These are phyloP conservation scores for Candida gorgasii DNA, from an alignment of 805 yeast species.

Conservation along the genomic window DNA sequence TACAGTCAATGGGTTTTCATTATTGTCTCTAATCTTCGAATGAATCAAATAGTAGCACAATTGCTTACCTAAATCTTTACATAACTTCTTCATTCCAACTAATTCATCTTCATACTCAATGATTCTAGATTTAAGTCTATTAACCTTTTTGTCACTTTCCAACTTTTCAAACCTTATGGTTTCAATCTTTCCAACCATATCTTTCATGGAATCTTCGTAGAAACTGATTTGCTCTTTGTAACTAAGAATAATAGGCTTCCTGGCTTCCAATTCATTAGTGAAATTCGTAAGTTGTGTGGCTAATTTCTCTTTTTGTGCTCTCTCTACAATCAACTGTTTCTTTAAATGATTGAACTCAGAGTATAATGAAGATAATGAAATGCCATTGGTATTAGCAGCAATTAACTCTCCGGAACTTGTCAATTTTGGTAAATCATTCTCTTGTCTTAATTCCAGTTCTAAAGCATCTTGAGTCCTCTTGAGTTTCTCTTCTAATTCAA, in stretches of 20 bases:
- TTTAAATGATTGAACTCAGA: conserved; percentile 64
- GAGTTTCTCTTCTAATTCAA: conserved; percentile 35
- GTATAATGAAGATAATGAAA: conserved; percentile 66
- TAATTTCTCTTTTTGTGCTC: conserved; percentile 66
- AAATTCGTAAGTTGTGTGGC: conserved; percentile 71
- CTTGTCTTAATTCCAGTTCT: conserved; percentile 39
- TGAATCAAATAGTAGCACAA: conserved; percentile 74
- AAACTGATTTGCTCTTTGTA: conserved; percentile 55
- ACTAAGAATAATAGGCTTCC: conserved; percentile 74
- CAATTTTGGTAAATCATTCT: conserved; percentile 42
- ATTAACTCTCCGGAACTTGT: conserved; percentile 59
- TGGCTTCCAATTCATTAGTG: conserved; percentile 72
- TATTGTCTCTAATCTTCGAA: conserved; percentile 54
- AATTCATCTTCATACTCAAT: conserved; percentile 50
- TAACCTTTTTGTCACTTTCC: conserved; percentile 40
- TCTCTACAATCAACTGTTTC: conserved; percentile 67
- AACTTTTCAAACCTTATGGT: conserved; percentile 51
- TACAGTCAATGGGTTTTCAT: conserved; percentile 60
- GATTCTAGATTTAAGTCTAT: conserved; percentile 30
- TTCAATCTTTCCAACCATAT: conserved; percentile 53
- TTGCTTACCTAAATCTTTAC: conserved; percentile 78
- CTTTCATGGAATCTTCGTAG: conserved; percentile 59
- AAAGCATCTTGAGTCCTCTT: conserved; percentile 43
- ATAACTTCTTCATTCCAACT: conserved; percentile 52
- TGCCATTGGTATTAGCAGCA: conserved; percentile 46